A percentile compares a stretch with the other conserved stretches of the same genome.
phyloP scores from a whole-genome alignment of 2,329 filamentous ascomycete genomes.

The Paraphoma sp. region DNA sequence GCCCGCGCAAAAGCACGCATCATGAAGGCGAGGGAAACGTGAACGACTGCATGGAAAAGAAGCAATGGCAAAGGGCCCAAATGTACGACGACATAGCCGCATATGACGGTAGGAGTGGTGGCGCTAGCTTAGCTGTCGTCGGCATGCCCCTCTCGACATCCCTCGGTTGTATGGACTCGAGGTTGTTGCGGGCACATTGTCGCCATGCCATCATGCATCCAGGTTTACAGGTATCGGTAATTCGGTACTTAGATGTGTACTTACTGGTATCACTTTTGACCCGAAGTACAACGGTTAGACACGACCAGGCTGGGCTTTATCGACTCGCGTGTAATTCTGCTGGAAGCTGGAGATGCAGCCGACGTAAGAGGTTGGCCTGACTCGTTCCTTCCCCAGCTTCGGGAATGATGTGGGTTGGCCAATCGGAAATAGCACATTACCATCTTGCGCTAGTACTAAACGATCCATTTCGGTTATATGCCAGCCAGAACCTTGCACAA shows the following conservation, averaged over 20 bases:
- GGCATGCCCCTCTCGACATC: constrained; percentile 23
- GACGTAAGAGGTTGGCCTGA: background rate
- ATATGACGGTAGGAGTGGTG: constrained; percentile 2
- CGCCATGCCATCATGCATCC: background rate
- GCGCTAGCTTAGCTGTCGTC: constrained; percentile 24
- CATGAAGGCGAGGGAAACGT: constrained; percentile 3
- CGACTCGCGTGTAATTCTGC: background rate
- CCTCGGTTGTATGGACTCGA: constrained; percentile 30
- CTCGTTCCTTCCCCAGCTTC: background rate
- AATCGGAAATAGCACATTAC: constrained; percentile 3
- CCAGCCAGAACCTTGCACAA: too few species aligned
- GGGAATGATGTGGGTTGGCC: background rate
- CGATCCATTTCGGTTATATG: too few species aligned
- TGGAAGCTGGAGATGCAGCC: constrained; percentile 3
- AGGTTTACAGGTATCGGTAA: too few species aligned
- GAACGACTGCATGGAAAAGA: background rate
- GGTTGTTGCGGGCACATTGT: background rate
- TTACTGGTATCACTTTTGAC: background rate
- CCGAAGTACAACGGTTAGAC: background rate
- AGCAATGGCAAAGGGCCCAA: constrained; percentile 3
- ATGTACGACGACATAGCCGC: constrained; percentile 2
- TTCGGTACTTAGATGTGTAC: background rate
- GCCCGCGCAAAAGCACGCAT: constrained; percentile 37
- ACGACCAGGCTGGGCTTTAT: background rate
- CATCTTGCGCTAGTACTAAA: too few species aligned